phyloP scores from a whole-genome alignment of 2,329 filamentous ascomycete genomes.

The Aspergillus persii region DNA sequence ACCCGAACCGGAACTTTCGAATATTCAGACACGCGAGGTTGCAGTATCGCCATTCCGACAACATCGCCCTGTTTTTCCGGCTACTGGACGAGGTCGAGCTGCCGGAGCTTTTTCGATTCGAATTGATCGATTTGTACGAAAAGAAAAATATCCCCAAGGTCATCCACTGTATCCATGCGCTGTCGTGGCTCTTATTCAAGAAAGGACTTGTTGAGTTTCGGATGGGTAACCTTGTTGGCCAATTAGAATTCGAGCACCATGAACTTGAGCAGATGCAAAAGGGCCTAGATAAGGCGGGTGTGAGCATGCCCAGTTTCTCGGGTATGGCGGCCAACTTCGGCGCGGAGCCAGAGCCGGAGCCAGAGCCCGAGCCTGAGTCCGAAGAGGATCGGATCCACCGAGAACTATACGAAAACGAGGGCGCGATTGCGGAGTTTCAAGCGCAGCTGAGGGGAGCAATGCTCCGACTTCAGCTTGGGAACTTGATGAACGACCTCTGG shows the following conservation, averaged over 20 bases:
- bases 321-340: conserved; percentile 97
- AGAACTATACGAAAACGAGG: conserved; percentile 75
- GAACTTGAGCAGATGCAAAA: conserved; percentile 97
- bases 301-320: conserved; percentile 95
- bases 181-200: conserved; percentile 95
- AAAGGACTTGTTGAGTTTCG: conserved; percentile 94
- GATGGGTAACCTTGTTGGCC: conserved; percentile 93
- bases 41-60: conserved; percentile 95
- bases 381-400: conserved; percentile 85
- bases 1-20: conserved; percentile 70
- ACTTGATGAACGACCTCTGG: conserved; percentile 87
- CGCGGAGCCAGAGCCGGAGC: conserved; percentile 74
- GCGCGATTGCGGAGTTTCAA: conserved; percentile 73
- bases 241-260: conserved; percentile 95
- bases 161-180: conserved; percentile 95
- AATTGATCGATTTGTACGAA: conserved; percentile 95
- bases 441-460: conserved; percentile 81
- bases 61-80: conserved; percentile 93
- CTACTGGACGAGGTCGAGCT: conserved; percentile 89
- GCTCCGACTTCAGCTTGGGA: conserved; percentile 71
- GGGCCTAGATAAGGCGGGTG: conserved; percentile 89
- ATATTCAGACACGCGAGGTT: conserved; percentile 85
- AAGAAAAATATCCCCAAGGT: conserved; percentile 99
- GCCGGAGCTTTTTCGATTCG: conserved; percentile 93
- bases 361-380: conserved; percentile 73